These are phyloP conservation scores for Psilocybe cubensis DNA, from an alignment of 768 basidiomycete genomes.

Conservation along the genomic window DNA sequence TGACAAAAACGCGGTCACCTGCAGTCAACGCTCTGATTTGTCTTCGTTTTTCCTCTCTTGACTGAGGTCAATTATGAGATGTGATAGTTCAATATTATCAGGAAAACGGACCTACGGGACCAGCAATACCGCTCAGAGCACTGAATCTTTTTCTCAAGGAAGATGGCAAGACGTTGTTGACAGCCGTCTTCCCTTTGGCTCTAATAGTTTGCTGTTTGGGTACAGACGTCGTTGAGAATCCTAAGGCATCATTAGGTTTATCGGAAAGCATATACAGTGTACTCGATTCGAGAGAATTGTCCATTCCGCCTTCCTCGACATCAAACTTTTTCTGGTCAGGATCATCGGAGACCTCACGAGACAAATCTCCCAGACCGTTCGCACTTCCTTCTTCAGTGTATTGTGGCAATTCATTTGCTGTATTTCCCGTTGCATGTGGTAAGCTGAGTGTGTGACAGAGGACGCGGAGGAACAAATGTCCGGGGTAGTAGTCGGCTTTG, in stretches of 20 bases:
- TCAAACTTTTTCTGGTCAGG: not conserved
- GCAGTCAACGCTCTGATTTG: conserved; percentile 37
- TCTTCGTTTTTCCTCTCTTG: conserved; percentile 24
- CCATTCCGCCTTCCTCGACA: conserved; percentile 12
- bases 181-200: not conserved
- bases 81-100: not conserved
- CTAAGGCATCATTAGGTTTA: not conserved
- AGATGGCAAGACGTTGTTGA: not conserved
- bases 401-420: not conserved
- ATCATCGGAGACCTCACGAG: not conserved
- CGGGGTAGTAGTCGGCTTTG: conserved; percentile 49
- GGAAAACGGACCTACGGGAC: conserved; percentile 19
- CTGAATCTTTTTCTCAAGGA: conserved; percentile 23
- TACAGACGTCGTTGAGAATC: not conserved
- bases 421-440: not conserved
- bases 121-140: conserved; percentile 29
- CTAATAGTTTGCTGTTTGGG: not conserved
- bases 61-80: conserved; percentile 6
- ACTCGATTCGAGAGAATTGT: not conserved
- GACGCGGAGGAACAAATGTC: conserved; percentile 67
- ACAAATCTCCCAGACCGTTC: not conserved
- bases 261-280: not conserved
- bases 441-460: conserved; percentile 49
- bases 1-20: conserved; percentile 58
- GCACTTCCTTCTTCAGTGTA: not conserved